A percentile compares a stretch with the other conserved stretches of the same genome.
phyloP scores from a whole-genome alignment of 2,329 filamentous ascomycete species.

The Remersonia thermophila region DNA sequence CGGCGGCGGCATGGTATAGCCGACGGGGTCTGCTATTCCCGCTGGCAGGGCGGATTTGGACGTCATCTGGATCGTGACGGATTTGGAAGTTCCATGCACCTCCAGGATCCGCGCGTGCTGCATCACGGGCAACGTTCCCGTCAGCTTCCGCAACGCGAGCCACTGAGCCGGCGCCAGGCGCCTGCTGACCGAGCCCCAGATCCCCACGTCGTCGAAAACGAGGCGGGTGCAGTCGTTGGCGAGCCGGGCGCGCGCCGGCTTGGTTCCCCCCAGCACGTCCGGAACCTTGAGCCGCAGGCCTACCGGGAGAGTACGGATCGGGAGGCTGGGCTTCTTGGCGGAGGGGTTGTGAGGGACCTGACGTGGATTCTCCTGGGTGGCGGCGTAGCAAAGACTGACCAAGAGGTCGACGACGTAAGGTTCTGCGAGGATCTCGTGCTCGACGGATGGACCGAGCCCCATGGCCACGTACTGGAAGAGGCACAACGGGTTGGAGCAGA shows the following conservation, averaged over 20 bases:
- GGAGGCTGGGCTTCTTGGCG: conserved; percentile 14
- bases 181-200: background rate
- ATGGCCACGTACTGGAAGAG: conserved; percentile 79
- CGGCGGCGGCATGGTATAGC: too few relatives aligned
- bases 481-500: conserved; percentile 65
- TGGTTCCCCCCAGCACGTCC: conserved; percentile 3
- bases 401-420: conserved; percentile 77
- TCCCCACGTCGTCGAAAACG: conserved; percentile 3
- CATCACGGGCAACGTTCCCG: background rate
- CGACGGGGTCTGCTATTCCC: too few relatives aligned
- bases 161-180: conserved; percentile 5
- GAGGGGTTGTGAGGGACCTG: too few relatives aligned
- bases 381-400: conserved; percentile 65
- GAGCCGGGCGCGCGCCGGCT: background rate
- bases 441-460: conserved; percentile 75
- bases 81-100: conserved; percentile 9
- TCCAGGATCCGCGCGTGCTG: conserved; percentile 7
- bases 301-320: conserved; percentile 31
- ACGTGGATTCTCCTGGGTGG: conserved; percentile 20
- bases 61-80: background rate
- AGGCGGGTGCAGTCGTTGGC: background rate
- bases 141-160: conserved; percentile 10
- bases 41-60: background rate
- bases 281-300: conserved; percentile 29
- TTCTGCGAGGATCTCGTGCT: conserved; percentile 69